Conservation (phyloP, 2,329 filamentous ascomycete species). For the Zymoseptoria brevis region DNA sequence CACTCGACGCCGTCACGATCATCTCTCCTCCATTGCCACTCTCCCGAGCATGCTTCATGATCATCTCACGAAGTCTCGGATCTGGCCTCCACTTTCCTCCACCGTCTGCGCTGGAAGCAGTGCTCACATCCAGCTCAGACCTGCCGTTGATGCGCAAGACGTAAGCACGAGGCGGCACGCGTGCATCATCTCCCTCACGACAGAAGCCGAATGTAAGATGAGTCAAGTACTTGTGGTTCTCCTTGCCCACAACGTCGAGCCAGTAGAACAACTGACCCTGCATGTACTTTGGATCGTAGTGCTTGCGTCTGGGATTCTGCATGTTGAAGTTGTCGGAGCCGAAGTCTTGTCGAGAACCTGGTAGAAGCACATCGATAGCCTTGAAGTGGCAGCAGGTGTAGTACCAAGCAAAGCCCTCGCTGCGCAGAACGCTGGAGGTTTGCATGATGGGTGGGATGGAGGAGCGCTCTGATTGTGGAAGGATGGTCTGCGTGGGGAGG, state of each 20-base stretch:
- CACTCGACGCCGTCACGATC: not conserved
- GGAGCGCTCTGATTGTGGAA: not conserved
- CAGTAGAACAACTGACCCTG: not conserved
- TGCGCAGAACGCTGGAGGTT: not conserved
- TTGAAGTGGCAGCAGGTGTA: not conserved
- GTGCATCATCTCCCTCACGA: not conserved
- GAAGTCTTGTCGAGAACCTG: not conserved
- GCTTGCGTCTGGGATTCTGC: not conserved
- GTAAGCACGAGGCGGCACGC: not conserved
- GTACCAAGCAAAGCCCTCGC: not conserved
- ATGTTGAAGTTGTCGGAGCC: not conserved
- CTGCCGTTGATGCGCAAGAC: not conserved
- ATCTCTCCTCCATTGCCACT: not conserved
- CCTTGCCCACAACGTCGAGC: not conserved
- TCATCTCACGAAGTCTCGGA: not conserved
- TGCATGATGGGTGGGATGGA: not conserved
- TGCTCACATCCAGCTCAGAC: not conserved
- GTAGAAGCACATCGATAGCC: not conserved
- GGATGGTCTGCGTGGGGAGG: not conserved
- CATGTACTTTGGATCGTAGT: not conserved
- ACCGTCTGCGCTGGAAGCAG: not conserved
- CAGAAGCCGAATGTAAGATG: not conserved
- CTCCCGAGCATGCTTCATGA: not conserved
- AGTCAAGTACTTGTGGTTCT: not conserved
- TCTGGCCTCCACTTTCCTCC: not conserved